Percentiles rank a stretch among this genome's conserved stretches.
Conservation (phyloP, 2,329 filamentous ascomycete species). For the Colletotrichum scovillei region DNA sequence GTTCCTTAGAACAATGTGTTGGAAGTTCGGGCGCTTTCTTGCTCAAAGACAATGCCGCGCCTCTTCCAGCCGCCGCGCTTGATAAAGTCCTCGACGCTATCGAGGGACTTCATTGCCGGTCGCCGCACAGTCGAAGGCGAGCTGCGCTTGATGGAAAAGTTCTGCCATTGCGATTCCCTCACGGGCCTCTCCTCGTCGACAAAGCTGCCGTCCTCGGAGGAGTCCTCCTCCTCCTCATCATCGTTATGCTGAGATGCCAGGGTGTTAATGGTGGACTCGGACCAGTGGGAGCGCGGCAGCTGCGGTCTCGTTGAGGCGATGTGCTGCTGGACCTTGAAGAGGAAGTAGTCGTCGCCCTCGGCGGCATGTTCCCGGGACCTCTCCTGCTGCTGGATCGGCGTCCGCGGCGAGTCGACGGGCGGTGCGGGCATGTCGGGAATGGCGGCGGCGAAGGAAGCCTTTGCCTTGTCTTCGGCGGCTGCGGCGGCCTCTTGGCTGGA, state of each 20-base stretch:
- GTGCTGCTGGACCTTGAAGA: constrained; percentile 38
- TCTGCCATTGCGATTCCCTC: constrained; percentile 38
- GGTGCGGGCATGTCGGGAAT: constrained; percentile 23
- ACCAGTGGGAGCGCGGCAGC: constrained; percentile 53
- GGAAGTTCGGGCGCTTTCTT: constrained; percentile 41
- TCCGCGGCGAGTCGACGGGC: constrained; percentile 33
- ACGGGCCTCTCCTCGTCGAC: constrained; percentile 28
- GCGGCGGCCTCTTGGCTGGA: constrained; percentile 11
- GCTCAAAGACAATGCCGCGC: constrained; percentile 53
- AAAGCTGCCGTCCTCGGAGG: constrained; percentile 26
- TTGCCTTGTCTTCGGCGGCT: constrained; percentile 8
- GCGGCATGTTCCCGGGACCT: constrained; percentile 23
- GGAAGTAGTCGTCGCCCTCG: constrained; percentile 37
- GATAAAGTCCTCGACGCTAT: constrained; percentile 52
- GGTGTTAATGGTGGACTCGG: constrained; percentile 52
- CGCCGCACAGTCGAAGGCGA: constrained; percentile 37
- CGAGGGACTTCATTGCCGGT: constrained; percentile 50
- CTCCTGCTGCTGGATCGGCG: constrained; percentile 28
- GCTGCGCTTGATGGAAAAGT: constrained; percentile 49
- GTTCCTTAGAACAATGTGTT: constrained; percentile 35
- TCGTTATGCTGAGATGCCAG: constrained; percentile 33
- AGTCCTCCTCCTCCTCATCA: constrained; percentile 30
- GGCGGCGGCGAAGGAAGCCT: constrained; percentile 17
- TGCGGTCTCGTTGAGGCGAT: constrained; percentile 20
- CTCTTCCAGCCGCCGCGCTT: constrained; percentile 58